Base-by-base conservation (phyloP, 202 grass and related monocot species). In the Panicum virgatum region DNA sequence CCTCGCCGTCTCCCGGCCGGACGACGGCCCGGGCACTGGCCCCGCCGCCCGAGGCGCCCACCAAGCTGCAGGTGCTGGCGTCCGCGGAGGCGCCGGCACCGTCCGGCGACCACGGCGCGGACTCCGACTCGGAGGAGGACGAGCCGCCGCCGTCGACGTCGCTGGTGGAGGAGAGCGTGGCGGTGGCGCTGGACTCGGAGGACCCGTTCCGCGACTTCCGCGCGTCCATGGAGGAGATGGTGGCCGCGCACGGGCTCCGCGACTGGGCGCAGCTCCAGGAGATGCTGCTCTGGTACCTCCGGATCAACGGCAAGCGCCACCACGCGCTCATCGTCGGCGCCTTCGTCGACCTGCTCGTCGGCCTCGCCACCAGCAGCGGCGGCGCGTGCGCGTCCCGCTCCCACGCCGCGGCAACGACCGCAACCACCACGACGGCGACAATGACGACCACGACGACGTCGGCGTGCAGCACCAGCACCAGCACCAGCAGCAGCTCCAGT, bases 181-280 rank as follows among this genome's bases (percentile, higher is more conserved):
- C 84, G 62, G 69, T 97, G 83, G 92, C 94, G 74, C 81, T 97
- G 92, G 90, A 97, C 60, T 92, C 94, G 30, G 83, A 79, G 12
- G 94, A 97, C 53, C 94, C 94, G 39, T 89, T 91, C 80, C 3
- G 52, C 4, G 94, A 97, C 82, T 97, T 97, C 81, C 81, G 81
- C 13, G 46, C 69, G 58, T 97, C 92, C 27, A 97, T 97, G 94
- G 86, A 87, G 84, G 94, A 97, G 86, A 92, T 94, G 94, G 94
- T 94, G 60, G 12, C 78, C 0, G 89, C 92, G 62, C 90, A 97
- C 67, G 88, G 88, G 0, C 63, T 98, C 44, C 88, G 71, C 12
- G 76, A 87, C 69, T 94, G 92, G 95, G 59, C 75, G 0, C 13
- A 50, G 7, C 78, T 98, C 3, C 84, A 98, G 69, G 95, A 94